phyloP scores from a whole-genome alignment of 129 eudicot genomes.

The Apium graveolens region DNA sequence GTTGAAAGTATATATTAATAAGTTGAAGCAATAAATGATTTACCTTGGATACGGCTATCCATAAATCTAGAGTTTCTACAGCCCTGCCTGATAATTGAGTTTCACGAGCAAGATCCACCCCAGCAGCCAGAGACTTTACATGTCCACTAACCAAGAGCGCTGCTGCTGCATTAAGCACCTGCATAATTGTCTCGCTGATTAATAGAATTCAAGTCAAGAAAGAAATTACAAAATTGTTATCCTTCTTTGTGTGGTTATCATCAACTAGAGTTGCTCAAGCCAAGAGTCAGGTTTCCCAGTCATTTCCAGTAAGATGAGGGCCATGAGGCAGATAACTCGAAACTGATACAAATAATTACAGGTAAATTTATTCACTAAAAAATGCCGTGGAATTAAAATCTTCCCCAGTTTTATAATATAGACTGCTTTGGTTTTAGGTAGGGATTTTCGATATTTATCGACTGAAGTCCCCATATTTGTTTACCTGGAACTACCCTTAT shows the following conservation, averaged over 20 bases:
- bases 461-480: neutral
- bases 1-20: neutral
- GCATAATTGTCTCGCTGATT: conserved; percentile 4
- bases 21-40: conserved; percentile 6
- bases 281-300: conserved; percentile 1
- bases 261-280: neutral
- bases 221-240: neutral
- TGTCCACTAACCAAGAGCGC: conserved; percentile 72
- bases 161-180: conserved; percentile 89
- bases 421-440: neutral
- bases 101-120: conserved; percentile 73
- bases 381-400: neutral
- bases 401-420: neutral
- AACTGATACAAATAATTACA: neutral
- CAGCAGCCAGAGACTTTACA: conserved; percentile 53
- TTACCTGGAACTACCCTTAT: neutral
- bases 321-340: neutral
- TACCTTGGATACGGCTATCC: conserved; percentile 60
- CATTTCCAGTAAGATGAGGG: no score
- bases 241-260: no score
- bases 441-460: neutral
- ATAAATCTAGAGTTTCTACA: conserved; percentile 54
- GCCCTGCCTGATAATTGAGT: conserved; percentile 67
- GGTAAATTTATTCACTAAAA: neutral
- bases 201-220: neutral